These are phyloP conservation scores for Chalciporus chontae DNA, from an alignment of 768 basidiomycete species.

Conservation along the genomic window DNA sequence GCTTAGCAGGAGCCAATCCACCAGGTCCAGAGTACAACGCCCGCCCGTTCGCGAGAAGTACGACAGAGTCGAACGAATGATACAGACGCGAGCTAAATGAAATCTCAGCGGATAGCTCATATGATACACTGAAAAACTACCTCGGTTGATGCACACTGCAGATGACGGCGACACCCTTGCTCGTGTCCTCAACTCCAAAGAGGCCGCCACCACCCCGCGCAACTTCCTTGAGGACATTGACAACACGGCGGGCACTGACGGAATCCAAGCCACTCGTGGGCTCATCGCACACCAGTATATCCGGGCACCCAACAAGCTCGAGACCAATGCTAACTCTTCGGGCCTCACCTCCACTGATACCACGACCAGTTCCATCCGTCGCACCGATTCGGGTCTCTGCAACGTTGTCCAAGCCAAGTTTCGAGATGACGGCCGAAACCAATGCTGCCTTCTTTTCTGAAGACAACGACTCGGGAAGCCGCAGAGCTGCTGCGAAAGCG, in stretches of 20 bases:
- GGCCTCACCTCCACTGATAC: constrained; percentile 91
- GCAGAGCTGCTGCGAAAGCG: constrained; percentile 80
- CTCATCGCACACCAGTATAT: constrained; percentile 84
- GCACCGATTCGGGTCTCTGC: constrained; percentile 67
- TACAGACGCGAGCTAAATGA: constrained; percentile 69
- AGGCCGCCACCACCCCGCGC: constrained; percentile 44
- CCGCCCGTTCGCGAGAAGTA: constrained; percentile 74
- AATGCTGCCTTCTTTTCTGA: constrained; percentile 59
- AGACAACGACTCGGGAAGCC: constrained; percentile 71
- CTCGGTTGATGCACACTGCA: constrained; percentile 88
- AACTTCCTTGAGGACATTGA: constrained; percentile 72
- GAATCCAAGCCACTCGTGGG: constrained; percentile 84
- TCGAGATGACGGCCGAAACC: constrained; percentile 68
- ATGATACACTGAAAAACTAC: constrained; percentile 30
- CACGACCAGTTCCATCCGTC: constrained; percentile 65
- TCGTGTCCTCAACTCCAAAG: constrained; percentile 27
- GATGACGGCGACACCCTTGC: constrained; percentile 75
- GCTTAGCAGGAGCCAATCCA: constrained; percentile 59
- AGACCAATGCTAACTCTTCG: constrained; percentile 86
- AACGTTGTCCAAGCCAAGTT: constrained; percentile 71
- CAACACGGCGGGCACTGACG: constrained; percentile 77
- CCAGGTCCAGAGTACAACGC: constrained; percentile 80
- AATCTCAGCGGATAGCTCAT: not conserved
- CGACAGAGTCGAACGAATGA: constrained; percentile 77
- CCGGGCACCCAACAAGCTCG: constrained; percentile 82